Evolutionary conservation across 2,329 filamentous ascomycete genomes (phyloP).

Genomic region (Paecilomyces variotii): DNA sequence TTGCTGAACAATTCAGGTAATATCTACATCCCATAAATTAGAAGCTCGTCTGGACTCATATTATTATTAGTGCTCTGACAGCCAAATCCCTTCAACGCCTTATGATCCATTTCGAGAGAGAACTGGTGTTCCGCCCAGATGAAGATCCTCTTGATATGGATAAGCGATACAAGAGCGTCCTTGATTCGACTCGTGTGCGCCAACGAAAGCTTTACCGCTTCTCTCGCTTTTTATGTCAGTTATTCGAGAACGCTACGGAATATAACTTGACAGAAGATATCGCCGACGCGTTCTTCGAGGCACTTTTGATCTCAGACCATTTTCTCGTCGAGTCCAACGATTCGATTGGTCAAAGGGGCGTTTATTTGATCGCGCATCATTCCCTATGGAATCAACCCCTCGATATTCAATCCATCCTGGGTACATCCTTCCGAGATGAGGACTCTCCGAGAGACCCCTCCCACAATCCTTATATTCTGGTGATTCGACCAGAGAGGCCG

Average conservation of each 20-base stretch:
- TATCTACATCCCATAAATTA: constrained; percentile 1
- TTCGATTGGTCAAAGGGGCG: constrained; percentile 62
- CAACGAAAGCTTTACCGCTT: constrained; percentile 96
- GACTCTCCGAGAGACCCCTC: constrained; percentile 63
- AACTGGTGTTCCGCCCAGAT: constrained; percentile 74
- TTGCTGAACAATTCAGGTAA: constrained; percentile 88
- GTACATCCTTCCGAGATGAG: constrained; percentile 65
- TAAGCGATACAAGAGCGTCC: constrained; percentile 88
- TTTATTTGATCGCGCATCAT: constrained; percentile 79
- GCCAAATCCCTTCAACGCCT: constrained; percentile 85
- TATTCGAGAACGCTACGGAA: constrained; percentile 94
- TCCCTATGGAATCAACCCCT: constrained; percentile 65
- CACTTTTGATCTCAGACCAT: constrained; percentile 73
- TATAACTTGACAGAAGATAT: constrained; percentile 71
- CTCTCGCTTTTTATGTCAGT: constrained; percentile 78
- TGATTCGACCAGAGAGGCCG: constrained; percentile 71
- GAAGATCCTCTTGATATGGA: constrained; percentile 85
- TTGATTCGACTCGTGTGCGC: constrained; percentile 91
- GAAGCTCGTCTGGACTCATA: constrained; percentile 17
- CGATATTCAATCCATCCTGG: constrained; percentile 78
- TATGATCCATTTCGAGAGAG: constrained; percentile 83
- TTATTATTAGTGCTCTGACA: constrained; percentile 58
- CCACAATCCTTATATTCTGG: constrained; percentile 70
- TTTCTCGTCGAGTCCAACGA: constrained; percentile 69
- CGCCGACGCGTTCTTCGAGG: constrained; percentile 69